Percentiles rank a stretch among this genome's conserved stretches.
These are phyloP conservation scores for Monosporozyma unispora DNA, from an alignment of 805 yeast species.

Conservation along the genomic window DNA sequence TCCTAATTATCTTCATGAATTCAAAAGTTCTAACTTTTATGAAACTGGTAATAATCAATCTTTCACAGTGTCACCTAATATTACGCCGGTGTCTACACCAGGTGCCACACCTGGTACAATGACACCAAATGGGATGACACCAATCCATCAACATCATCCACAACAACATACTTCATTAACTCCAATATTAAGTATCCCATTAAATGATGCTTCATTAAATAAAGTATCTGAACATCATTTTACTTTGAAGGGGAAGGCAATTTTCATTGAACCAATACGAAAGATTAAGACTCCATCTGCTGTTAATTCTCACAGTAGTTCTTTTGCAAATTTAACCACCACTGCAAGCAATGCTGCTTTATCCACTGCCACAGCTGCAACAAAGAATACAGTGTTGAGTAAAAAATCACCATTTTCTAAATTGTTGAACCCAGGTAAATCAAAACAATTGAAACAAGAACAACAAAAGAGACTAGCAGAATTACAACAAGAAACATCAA, in stretches of 20 bases:
- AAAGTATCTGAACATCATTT: conserved; percentile 34
- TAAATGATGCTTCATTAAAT: conserved; percentile 30
- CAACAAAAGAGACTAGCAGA: conserved; percentile 5
- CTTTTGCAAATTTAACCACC: not conserved
- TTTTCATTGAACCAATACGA: conserved; percentile 14
- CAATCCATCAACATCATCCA: not conserved
- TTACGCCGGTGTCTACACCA: not conserved
- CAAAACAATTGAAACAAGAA: conserved; percentile 6
- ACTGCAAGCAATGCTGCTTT: conserved; percentile 10
- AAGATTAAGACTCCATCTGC: conserved; percentile 7
- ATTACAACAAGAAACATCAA: conserved; percentile 1
- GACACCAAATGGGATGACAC: not conserved
- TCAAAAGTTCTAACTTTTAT: conserved; percentile 35
- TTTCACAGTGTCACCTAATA: not conserved
- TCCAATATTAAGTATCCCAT: conserved; percentile 35
- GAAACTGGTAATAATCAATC: conserved; percentile 7
- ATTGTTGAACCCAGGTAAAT: conserved; percentile 6
- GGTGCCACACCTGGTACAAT: not conserved
- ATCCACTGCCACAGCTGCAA: conserved; percentile 2
- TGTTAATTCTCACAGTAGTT: not conserved
- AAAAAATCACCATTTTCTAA: conserved; percentile 9
- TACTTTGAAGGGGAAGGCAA: conserved; percentile 30
- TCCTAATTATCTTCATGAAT: conserved; percentile 59
- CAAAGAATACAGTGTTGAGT: not conserved
- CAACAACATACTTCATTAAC: conserved; percentile 21